Percentiles rank a stretch among this genome's conserved stretches.
Conservation (phyloP, 129 eudicot species). For the Flaveria brownii region DNA sequence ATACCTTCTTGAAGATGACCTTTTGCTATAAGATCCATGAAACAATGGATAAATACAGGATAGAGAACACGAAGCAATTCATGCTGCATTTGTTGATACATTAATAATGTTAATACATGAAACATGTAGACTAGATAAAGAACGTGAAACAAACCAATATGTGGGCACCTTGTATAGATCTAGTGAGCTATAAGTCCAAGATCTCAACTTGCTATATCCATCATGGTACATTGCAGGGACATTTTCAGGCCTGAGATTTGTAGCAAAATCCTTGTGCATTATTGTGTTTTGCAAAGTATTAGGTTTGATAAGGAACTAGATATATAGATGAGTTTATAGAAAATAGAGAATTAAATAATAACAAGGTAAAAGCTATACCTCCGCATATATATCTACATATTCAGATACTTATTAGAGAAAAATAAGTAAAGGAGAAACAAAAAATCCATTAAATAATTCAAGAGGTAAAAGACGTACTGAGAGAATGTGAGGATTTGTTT, state of each 20-base stretch:
- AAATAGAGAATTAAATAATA: not conserved
- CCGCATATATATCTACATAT: not conserved
- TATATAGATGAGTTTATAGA: not conserved
- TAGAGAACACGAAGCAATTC: slow-evolving; percentile 90
- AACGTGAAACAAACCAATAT: slow-evolving; percentile 1
- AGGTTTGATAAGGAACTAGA: not conserved
- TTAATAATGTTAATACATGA: not conserved
- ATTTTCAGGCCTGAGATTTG: slow-evolving; percentile 62
- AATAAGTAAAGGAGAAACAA: not conserved
- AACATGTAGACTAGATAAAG: slow-evolving; percentile 1
- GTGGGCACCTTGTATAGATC: slow-evolving; percentile 74
- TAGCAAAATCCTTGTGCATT: slow-evolving; percentile 9
- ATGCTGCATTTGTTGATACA: slow-evolving; percentile 56
- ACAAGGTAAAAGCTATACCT: not conserved
- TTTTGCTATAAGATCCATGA: slow-evolving; percentile 95
- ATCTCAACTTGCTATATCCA: slow-evolving; percentile 82
- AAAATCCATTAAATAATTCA: not conserved
- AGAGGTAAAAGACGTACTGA: slow-evolving; percentile 44
- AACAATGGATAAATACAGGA: slow-evolving; percentile 94
- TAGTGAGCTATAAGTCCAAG: slow-evolving; percentile 90
- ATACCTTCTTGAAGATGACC: slow-evolving; percentile 95
- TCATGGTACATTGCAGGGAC: slow-evolving; percentile 74
- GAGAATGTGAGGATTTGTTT: slow-evolving; percentile 62
- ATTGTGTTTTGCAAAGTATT: slow-evolving; percentile 2
- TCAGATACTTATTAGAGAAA: not conserved